These are phyloP conservation scores for Myxozyma melibiosi DNA, from an alignment of 805 yeast genomes.

Conservation along the genomic window DNA sequence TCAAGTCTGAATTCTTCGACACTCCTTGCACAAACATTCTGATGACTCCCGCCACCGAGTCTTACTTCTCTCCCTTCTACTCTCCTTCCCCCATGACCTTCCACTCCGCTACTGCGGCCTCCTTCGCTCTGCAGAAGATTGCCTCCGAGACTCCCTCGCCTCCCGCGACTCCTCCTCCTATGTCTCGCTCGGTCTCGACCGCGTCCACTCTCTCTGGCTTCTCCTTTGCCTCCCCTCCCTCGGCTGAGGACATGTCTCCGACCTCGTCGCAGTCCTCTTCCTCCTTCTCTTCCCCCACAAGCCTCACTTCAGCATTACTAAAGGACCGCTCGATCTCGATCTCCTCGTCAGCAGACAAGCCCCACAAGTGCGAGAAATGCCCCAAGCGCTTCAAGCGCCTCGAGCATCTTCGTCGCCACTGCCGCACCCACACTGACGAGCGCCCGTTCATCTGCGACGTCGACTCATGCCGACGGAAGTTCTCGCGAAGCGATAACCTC, in stretches of 20 bases:
- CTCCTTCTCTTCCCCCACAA: not conserved
- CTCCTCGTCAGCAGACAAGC: slow-evolving; percentile 38
- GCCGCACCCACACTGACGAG: slow-evolving; percentile 74
- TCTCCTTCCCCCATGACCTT: slow-evolving; percentile 16
- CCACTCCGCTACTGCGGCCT: slow-evolving; percentile 29
- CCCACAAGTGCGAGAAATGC: slow-evolving; percentile 44
- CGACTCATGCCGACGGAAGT: slow-evolving; percentile 35
- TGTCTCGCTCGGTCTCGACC: slow-evolving; percentile 17
- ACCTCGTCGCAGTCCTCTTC: slow-evolving; percentile 1
- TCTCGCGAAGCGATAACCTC: slow-evolving; percentile 60
- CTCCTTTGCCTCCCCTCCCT: slow-evolving; percentile 11
- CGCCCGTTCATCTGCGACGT: slow-evolving; percentile 67
- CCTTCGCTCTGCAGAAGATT: slow-evolving; percentile 28
- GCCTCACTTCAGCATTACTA: not conserved
- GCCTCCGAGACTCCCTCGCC: slow-evolving; percentile 30
- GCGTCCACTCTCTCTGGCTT: slow-evolving; percentile 11
- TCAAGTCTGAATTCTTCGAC: slow-evolving; percentile 5
- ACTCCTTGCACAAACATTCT: slow-evolving; percentile 16
- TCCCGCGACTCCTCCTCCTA: slow-evolving; percentile 31
- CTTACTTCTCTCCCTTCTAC: slow-evolving; percentile 23
- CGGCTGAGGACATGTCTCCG: slow-evolving; percentile 5
- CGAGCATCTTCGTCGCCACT: slow-evolving; percentile 55
- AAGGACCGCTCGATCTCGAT: slow-evolving; percentile 19
- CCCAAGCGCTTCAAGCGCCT: slow-evolving; percentile 45
- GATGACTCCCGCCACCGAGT: slow-evolving; percentile 19